Percentiles rank a stretch among this genome's conserved stretches.
These are phyloP conservation scores for Ganoderma lucidum DNA, from an alignment of 1,284 basidiomycete species.

Conservation along the genomic window DNA sequence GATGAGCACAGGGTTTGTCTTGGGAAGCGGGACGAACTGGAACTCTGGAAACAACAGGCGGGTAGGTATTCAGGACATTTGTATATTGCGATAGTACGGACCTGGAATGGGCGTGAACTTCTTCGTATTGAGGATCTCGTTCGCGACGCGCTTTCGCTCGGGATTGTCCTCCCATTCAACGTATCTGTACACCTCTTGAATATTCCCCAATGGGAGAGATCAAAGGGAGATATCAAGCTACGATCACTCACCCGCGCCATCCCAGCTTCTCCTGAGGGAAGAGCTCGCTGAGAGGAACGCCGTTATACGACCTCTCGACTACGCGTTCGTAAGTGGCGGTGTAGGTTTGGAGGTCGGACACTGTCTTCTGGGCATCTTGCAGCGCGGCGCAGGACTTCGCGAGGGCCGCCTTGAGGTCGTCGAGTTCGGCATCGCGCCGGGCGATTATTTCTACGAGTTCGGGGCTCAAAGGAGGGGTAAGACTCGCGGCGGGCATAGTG, in stretches of 20 bases:
- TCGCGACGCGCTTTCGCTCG: conserved; percentile 51
- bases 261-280: conserved; percentile 47
- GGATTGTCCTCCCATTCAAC: conserved; percentile 59
- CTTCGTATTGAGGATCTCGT: conserved; percentile 49
- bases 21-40: conserved; percentile 57
- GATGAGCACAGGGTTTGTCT: conserved; percentile 60
- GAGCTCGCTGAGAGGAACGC: conserved; percentile 35
- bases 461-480: neutral
- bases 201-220: neutral
- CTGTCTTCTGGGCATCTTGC: neutral
- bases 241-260: conserved; percentile 44
- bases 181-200: conserved; percentile 40
- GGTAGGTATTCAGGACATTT: neutral
- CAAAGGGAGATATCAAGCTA: neutral
- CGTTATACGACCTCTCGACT: conserved; percentile 17
- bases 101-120: conserved; percentile 53
- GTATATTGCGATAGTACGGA: conserved; percentile 28
- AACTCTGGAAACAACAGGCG: conserved; percentile 46
- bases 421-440: neutral
- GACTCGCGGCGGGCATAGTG: neutral
- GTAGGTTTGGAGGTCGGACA: conserved; percentile 1
- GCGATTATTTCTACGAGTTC: neutral
- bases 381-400: neutral
- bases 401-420: conserved; percentile 3
- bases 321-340: conserved; percentile 1